phyloP scores from a whole-genome alignment of 2,329 filamentous ascomycete species.

The Paecilomyces sp. region DNA sequence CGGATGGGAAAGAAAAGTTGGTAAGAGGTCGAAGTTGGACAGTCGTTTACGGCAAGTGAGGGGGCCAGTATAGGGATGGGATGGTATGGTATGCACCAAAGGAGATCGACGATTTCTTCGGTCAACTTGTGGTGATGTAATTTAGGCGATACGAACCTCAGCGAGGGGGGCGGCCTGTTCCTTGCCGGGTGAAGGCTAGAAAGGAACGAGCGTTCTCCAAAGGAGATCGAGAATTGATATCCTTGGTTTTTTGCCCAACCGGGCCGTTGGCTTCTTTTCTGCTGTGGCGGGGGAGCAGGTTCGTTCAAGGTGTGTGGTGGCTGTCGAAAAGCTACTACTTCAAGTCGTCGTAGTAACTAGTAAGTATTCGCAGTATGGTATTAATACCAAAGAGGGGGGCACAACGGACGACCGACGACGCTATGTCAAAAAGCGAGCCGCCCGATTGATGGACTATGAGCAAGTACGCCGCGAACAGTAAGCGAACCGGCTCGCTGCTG shows the following conservation, averaged over 20 bases:
- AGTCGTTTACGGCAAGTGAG: conserved; percentile 1
- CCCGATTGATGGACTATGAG: neutral
- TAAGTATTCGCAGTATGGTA: too few relatives aligned
- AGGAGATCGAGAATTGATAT: neutral
- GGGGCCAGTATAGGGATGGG: neutral
- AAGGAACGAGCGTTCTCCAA: neutral
- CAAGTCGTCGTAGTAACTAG: too few relatives aligned
- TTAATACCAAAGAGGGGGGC: neutral
- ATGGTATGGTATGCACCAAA: neutral
- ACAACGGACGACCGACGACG: neutral
- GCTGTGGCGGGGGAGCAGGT: neutral
- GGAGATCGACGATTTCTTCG: neutral
- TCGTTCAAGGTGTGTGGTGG: neutral
- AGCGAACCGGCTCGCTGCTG: neutral
- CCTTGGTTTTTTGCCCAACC: neutral
- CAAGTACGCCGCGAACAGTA: neutral
- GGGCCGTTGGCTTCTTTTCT: neutral
- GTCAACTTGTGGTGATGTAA: conserved; percentile 8
- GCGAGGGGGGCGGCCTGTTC: conserved; percentile 3
- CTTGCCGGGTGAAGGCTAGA: conserved; percentile 7
- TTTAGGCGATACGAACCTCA: conserved; percentile 1
- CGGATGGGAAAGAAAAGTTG: neutral
- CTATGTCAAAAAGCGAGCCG: neutral
- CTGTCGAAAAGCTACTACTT: neutral
- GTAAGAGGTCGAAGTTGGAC: neutral